A percentile compares a stretch with the other conserved stretches of the same genome.
phyloP scores from a whole-genome alignment of 805 yeast genomes.

The Lipomyces yamanashiensis region DNA sequence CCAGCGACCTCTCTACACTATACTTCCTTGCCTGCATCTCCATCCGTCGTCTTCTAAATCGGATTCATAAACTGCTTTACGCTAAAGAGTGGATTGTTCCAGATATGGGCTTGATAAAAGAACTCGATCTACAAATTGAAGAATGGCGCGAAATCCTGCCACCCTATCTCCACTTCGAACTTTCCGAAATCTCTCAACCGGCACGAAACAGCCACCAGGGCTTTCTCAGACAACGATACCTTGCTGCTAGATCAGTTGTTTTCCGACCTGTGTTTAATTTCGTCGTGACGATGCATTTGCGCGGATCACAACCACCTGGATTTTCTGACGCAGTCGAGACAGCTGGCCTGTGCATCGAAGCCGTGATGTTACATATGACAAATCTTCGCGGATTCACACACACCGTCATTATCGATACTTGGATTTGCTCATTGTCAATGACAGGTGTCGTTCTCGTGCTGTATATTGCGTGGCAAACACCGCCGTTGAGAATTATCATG shows the following conservation, averaged over 20 bases:
- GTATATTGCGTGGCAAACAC: conserved; percentile 24
- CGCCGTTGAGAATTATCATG: conserved; percentile 13
- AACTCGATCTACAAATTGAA: conserved; percentile 31
- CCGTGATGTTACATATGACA: conserved; percentile 29
- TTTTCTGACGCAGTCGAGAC: conserved; percentile 10
- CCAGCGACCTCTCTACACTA: conserved; percentile 22
- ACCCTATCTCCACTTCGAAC: conserved; percentile 17
- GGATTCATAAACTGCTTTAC: conserved; percentile 23
- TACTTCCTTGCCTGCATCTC: conserved; percentile 36
- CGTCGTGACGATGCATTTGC: conserved; percentile 23
- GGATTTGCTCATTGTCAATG: conserved; percentile 35
- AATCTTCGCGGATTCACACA: conserved; percentile 29
- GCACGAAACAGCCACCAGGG: conserved; percentile 28
- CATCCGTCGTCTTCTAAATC: conserved; percentile 33
- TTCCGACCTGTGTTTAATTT: conserved; percentile 32
- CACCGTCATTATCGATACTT: conserved; percentile 33
- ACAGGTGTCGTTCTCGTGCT: conserved; percentile 23
- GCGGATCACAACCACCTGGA: conserved; percentile 6
- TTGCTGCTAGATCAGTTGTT: conserved; percentile 33
- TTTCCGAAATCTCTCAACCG: conserved; percentile 13
- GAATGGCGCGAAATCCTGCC: conserved; percentile 34
- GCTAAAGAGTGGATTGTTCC: conserved; percentile 8
- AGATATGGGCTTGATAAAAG: conserved; percentile 23
- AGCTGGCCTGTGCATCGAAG: conserved; percentile 25
- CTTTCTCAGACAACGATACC: conserved; percentile 34